These are phyloP conservation scores for Trichoderma gamsii DNA, from an alignment of 495 filamentous ascomycete species.

Conservation along the genomic window DNA sequence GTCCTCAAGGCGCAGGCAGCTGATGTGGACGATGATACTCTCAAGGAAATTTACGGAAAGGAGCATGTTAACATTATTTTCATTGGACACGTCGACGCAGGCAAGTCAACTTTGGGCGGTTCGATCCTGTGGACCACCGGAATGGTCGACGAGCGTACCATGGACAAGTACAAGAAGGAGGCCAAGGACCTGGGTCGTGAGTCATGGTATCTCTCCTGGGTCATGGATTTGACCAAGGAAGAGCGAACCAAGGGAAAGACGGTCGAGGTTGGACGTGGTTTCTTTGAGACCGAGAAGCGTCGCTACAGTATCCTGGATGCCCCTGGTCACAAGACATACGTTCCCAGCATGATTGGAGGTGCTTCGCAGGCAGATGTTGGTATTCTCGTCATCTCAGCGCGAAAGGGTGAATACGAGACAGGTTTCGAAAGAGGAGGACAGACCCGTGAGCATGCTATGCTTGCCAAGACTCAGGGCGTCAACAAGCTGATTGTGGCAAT, in stretches of 20 bases:
- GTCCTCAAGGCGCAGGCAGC: conserved; percentile 82
- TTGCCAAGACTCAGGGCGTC: conserved; percentile 97
- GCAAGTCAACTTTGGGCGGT: conserved; percentile 92
- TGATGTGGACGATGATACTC: conserved; percentile 82
- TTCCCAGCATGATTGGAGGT: conserved; percentile 94
- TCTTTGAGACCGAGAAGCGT: conserved; percentile 88
- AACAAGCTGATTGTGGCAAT: conserved; percentile 89
- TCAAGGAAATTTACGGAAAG: conserved; percentile 96
- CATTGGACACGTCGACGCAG: conserved; percentile 96
- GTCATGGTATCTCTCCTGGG: conserved; percentile 98
- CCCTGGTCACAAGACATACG: conserved; percentile 93
- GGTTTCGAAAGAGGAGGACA: conserved; percentile 99
- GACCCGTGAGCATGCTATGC: conserved; percentile 91
- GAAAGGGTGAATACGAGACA: conserved; percentile 98
- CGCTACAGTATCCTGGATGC: conserved; percentile 93
- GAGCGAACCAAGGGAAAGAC: conserved; percentile 97
- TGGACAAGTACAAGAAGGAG: conserved; percentile 96
- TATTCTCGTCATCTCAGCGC: conserved; percentile 90
- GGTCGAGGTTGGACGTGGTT: conserved; percentile 92
- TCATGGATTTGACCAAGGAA: conserved; percentile 91
- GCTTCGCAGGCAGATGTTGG: conserved; percentile 93
- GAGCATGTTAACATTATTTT: conserved; percentile 99
- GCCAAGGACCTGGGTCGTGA: conserved; percentile 94
- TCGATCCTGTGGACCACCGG: conserved; percentile 87
- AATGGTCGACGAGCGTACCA: conserved; percentile 97